phyloP scores from a whole-genome alignment of 192 early-diverging fungal species.

The Powellomyces hirtus region DNA sequence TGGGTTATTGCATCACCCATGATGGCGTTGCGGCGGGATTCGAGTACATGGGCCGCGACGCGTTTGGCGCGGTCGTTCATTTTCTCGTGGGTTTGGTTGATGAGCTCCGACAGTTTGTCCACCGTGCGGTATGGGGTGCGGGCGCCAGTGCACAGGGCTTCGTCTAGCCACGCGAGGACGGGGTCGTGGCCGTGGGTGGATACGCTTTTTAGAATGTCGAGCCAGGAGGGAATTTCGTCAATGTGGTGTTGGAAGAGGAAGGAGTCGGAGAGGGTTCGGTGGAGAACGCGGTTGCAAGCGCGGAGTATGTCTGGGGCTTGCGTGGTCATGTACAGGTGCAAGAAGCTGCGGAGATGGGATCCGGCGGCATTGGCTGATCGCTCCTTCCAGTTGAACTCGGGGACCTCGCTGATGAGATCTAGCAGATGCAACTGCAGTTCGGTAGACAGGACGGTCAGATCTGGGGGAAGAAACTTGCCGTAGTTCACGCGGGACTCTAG shows the following conservation, averaged over 20 bases:
- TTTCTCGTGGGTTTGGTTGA: constrained; percentile 1
- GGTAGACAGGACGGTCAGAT: constrained; percentile 52
- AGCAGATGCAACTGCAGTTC: constrained; percentile 61
- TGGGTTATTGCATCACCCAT: constrained; percentile 11
- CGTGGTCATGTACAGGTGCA: constrained; percentile 54
- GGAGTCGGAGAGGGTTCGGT: constrained; percentile 22
- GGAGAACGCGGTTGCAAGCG: constrained; percentile 29
- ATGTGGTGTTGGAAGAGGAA: constrained; percentile 25
- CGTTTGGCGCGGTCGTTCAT: constrained; percentile 8
- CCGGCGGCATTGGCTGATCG: constrained; percentile 48
- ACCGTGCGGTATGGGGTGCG: constrained; percentile 61
- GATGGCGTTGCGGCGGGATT: constrained; percentile 6
- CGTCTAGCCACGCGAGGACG: constrained; percentile 65
- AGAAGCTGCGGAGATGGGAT: constrained; percentile 52
- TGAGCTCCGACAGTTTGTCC: constrained; percentile 48
- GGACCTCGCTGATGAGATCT: constrained; percentile 53
- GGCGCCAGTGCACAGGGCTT: constrained; percentile 57
- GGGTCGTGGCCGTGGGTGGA: constrained; percentile 29
- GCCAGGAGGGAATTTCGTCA: constrained; percentile 26
- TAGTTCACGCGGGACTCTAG: constrained; percentile 70
- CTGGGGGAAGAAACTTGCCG: constrained; percentile 67
- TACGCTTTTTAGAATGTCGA: constrained; percentile 10
- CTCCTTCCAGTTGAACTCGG: constrained; percentile 72
- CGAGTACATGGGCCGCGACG: constrained; percentile 39
- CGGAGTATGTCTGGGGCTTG: constrained; percentile 43